Base-by-base conservation (phyloP, 768 basidiomycete genomes). In the Calocera cornea region DNA sequence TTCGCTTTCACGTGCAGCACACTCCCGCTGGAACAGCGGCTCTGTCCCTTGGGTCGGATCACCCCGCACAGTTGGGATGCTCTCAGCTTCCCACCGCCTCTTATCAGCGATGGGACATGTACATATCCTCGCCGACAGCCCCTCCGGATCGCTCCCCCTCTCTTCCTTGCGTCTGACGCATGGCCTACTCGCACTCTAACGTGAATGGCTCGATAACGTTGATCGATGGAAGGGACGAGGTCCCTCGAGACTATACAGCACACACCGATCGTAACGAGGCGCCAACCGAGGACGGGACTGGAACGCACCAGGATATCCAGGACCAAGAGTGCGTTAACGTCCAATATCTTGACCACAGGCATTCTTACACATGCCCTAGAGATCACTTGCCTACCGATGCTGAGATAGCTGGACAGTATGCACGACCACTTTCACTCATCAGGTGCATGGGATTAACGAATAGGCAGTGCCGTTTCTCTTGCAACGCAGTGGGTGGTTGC, bases 61-160 rank as follows among this genome's bases (percentile, higher is more conserved):
- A 60, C 27, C 54, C 54, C 54, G 54, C 54, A 60, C 24, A 33
- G 54, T 60, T 60, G 54, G 19, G 54, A 60, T 60, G 27, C 54
- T 16, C 27, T 60, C 54, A 60, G 11, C 54, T 60, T 60, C 31
- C 27, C 24, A 5, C 54, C 54, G 31, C 27, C 54, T 60, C 54
- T 60, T 60, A 60, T 60, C 54, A 29, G 27, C 27, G 27, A 33
- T 60, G 27, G 14, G 27, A 16, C 54, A 27, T 29, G 22, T 60
- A 60, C 22, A 60, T 60, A 22, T 16, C 31, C 54, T 33, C 7
- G 27, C 31, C 54, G 27, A 60, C 14, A 27, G 54, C 54, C 54
- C 54, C 54, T 31, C 10, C 22, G 14, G 14, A 10, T 5, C 14
- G 2, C 5, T 27, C 19, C 19, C 31, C 54, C 31, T 33, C 10